These are phyloP conservation scores for Lachancea quebecensis DNA, from an alignment of 805 yeast genomes.

Conservation along the genomic window DNA sequence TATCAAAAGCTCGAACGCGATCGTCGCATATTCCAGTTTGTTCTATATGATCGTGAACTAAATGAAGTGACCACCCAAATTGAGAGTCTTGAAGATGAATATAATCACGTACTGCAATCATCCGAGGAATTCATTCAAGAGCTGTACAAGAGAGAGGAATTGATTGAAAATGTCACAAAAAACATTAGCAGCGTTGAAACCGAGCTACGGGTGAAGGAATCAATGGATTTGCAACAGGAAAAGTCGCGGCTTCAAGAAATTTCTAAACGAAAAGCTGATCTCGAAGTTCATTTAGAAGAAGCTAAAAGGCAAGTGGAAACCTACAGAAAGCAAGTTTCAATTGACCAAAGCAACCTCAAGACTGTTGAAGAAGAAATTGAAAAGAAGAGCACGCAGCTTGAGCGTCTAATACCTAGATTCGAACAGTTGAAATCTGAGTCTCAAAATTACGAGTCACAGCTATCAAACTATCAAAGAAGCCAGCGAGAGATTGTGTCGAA, in stretches of 20 bases:
- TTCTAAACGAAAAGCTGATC: slow-evolving; percentile 42
- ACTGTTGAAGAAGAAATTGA: slow-evolving; percentile 28
- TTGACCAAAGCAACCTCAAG: slow-evolving; percentile 22
- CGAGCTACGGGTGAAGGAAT: slow-evolving; percentile 40
- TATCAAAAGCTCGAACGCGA: slow-evolving; percentile 62
- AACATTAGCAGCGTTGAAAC: slow-evolving; percentile 43
- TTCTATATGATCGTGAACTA: slow-evolving; percentile 71
- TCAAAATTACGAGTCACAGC: slow-evolving; percentile 31
- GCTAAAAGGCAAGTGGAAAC: slow-evolving; percentile 32
- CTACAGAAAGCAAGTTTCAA: slow-evolving; percentile 29
- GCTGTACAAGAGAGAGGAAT: slow-evolving; percentile 53
- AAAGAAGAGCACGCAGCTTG: slow-evolving; percentile 34
- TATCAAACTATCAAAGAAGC: slow-evolving; percentile 39
- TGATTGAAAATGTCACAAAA: slow-evolving; percentile 39
- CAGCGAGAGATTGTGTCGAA: slow-evolving; percentile 62
- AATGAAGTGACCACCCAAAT: slow-evolving; percentile 52
- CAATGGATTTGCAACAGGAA: slow-evolving; percentile 51
- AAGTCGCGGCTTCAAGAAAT: slow-evolving; percentile 44
- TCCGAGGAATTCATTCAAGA: slow-evolving; percentile 49
- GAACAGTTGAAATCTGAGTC: slow-evolving; percentile 38
- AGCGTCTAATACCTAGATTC: slow-evolving; percentile 36
- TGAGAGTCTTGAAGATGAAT: slow-evolving; percentile 53
- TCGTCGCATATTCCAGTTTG: slow-evolving; percentile 66
- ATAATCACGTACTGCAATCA: slow-evolving; percentile 43
- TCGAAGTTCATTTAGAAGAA: slow-evolving; percentile 41